Conservation (phyloP, 257 asterid species). For the Datura wrightii region DNA sequence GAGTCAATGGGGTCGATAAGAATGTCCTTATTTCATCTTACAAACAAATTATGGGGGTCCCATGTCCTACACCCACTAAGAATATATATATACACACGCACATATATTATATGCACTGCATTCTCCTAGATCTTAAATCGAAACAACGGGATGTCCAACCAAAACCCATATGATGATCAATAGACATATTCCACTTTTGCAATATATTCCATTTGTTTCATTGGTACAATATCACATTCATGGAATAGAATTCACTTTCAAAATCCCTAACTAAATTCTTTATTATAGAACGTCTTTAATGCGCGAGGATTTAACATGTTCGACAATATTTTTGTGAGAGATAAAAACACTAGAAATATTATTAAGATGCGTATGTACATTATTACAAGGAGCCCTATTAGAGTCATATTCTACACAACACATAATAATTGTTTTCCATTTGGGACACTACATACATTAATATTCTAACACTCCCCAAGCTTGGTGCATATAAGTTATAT, state of each 20-base stretch:
- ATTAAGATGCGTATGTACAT: not conserved
- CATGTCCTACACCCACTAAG: not conserved
- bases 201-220: not conserved
- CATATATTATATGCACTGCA: not conserved
- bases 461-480: too few species aligned
- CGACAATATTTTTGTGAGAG: not conserved
- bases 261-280: not conserved
- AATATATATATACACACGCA: not conserved
- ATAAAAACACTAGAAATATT: not conserved
- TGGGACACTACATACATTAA: not conserved
- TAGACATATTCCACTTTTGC: not conserved
- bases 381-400: not conserved
- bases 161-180: not conserved
- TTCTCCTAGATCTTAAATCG: not conserved
- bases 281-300: not conserved
- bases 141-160: not conserved
- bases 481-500: too few species aligned
- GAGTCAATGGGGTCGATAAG: not conserved
- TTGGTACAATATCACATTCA: not conserved
- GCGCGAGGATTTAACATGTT: not conserved
- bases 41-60: not conserved
- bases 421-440: not conserved
- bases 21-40: conserved; percentile 8
- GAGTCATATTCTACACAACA: not conserved
- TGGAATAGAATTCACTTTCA: not conserved